A percentile compares a stretch with the other conserved stretches of the same genome.
These are phyloP conservation scores for Heliocybe sulcata DNA, from an alignment of 1,284 basidiomycete genomes.

Conservation along the genomic window DNA sequence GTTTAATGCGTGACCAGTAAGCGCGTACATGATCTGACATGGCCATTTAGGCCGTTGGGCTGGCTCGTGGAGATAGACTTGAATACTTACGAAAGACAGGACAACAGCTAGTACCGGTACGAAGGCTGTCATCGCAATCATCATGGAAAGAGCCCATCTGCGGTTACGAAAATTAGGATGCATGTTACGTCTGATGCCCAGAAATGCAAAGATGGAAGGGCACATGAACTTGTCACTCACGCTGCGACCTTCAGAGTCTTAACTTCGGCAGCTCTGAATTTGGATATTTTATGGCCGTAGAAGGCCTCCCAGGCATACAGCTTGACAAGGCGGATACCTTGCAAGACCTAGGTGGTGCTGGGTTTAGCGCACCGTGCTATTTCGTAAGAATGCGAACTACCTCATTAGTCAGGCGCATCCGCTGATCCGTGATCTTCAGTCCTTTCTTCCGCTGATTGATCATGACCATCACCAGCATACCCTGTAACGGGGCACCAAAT, in stretches of 20 bases:
- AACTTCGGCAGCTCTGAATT: constrained; percentile 17
- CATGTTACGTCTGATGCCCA: too few relatives aligned
- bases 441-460: constrained; percentile 58
- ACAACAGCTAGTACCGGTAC: constrained; percentile 65
- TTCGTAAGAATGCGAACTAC: constrained; percentile 16
- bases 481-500: constrained; percentile 23
- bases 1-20: constrained; percentile 58
- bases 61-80: background rate
- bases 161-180: too few relatives aligned
- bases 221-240: background rate
- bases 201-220: too few relatives aligned
- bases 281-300: constrained; percentile 46
- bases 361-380: background rate
- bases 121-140: constrained; percentile 52
- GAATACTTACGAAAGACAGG: constrained; percentile 53
- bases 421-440: constrained; percentile 66
- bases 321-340: constrained; percentile 58
- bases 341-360: constrained; percentile 35
- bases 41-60: background rate
- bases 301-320: constrained; percentile 58
- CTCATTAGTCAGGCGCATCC: constrained; percentile 60
- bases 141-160: constrained; percentile 36
- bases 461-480: constrained; percentile 31
- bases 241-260: background rate
- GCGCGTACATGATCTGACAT: constrained; percentile 57